Evolutionary conservation across 805 yeast genomes (phyloP), one percentile per base, ranked within the genome.

Genomic region (Kodamaea kakaduensis): DNA sequence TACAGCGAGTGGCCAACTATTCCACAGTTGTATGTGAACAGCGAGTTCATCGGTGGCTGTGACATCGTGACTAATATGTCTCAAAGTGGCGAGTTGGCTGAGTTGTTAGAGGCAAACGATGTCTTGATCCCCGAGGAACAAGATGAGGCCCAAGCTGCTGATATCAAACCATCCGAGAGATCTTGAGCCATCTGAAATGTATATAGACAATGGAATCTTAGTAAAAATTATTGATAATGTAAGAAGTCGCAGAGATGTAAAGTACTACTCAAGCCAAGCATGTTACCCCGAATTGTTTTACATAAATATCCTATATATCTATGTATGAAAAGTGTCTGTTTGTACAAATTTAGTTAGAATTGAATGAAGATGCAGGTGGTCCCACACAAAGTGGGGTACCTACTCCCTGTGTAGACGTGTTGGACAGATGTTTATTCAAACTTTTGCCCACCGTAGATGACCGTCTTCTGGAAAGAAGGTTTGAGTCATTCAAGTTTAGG

Each of bases 1-100:
- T 93, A 77, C 62, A 79, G 90, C 48, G 81, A 84, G 46, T 93
- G 99, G 99, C 99, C 99, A 38, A 93, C 99, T 1, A 88, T 93
- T 41, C 99, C 99, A 10, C 99, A 93, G 62, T 73, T 93, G 28
- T 93, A 89, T 55, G 87, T 93, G 9, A 75, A 81, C 48, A 80
- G 81, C 47, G 98, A 93, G 57, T 93, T 93, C 56, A 75, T 93
- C 36, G 99, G 99, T 29, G 99, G 99, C 4, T 93, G 97, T 64
- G 99, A 93, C 61, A 89, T 93, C 44, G 72, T 93, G 35, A 86
- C 83, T 56, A 78, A 84, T 38, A 89, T 93, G 97, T 85, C 94
- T 25, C 84, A 82, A 50, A 58, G 67, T 35, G 98, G 98, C n/a
- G 96, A 90, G 54, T 75, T 93, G 36, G 78, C 88, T 12, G 89